A percentile compares a stretch with the other conserved stretches of the same genome.
These are phyloP conservation scores for Lumnitzera racemosa DNA, from an alignment of 345 rosid genomes.

Conservation along the genomic window DNA sequence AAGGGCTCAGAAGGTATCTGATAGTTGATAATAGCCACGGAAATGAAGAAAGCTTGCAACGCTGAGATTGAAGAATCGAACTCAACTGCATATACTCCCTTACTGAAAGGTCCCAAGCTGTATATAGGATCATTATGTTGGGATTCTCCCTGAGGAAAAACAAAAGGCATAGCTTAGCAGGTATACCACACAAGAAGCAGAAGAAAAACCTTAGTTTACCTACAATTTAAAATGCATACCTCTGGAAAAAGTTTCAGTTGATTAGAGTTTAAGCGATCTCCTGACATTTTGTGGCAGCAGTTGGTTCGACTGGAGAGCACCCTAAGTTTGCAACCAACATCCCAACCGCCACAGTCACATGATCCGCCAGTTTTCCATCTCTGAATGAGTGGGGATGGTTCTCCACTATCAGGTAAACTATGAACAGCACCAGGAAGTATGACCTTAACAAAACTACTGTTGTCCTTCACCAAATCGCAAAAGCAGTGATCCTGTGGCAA, in stretches of 20 bases:
- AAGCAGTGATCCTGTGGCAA: slow-evolving; percentile 14
- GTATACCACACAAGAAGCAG: no score
- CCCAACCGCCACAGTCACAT: slow-evolving; percentile 99
- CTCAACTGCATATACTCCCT: slow-evolving; percentile 59
- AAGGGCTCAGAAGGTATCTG: slow-evolving; percentile 20
- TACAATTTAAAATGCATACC: slow-evolving; percentile 27
- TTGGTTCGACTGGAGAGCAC: slow-evolving; percentile 30
- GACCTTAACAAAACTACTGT: slow-evolving; percentile 21
- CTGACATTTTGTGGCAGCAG: slow-evolving; percentile 14
- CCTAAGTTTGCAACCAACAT: slow-evolving; percentile 69
- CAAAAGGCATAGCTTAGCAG: no score
- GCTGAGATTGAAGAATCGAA: slow-evolving; percentile 49
- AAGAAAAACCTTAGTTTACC: background rate
- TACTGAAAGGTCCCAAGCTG: slow-evolving; percentile 39
- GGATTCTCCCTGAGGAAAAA: slow-evolving; percentile 25
- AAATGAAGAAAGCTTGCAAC: slow-evolving; percentile 67
- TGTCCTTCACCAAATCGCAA: slow-evolving; percentile 14
- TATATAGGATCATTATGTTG: slow-evolving; percentile 34
- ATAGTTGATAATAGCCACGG: slow-evolving; percentile 39
- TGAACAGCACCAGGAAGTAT: slow-evolving; percentile 75
- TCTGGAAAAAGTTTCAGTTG: slow-evolving; percentile 45
- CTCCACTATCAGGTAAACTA: slow-evolving; percentile 52
- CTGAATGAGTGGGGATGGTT: slow-evolving; percentile 58
- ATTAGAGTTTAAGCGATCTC: slow-evolving; percentile 12
- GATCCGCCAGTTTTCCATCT: slow-evolving; percentile 73